Base-by-base conservation (phyloP, 176 grass and related monocot species). In the Paspalum vaginatum region DNA sequence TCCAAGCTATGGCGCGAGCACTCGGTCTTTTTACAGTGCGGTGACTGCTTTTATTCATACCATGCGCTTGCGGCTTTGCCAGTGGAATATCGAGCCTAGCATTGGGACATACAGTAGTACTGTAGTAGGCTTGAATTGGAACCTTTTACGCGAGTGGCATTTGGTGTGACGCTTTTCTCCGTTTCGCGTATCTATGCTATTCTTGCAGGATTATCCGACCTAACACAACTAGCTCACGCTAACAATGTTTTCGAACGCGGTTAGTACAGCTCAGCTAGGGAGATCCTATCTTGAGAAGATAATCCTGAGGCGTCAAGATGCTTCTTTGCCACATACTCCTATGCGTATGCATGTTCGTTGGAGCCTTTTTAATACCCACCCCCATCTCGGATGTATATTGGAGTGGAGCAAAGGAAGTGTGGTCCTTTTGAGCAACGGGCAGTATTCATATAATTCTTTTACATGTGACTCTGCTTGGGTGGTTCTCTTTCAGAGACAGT, bases 141-240 rank as follows among this genome's bases (percentile, higher is more conserved):
- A 62, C 67, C 61, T 83, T 61, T 79, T 83, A 74, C 67, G 57
- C 64, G 58, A 83, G 67, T 75, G 54, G 61, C 48, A 68, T 75
- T 68, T 79, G 68, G 81, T 74, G 83, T 77, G 82, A 58, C 49
- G 52, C 72, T n/a, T 73, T 72, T 82, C 13, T 13, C 9, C 66
- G 24, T 67, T 44, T 21, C 14, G 39, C 67, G 74, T 43, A 86
- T 83, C 78, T 68, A 74, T 86, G 73, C 88, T 79, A 90, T 86
- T 66, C 88, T 86, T 90, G 83, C 79, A 68, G 68, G 74, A 83
- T 74, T 86, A 86, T 78, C 88, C 68, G 68, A 90, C 88, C 83
- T 54, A 86, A 86, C 74, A 78, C n/a, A n/a, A n/a, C 38, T 53
- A 77, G 17, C 17, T 16, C 71, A 37, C 22, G 75, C 51, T 78